Base-by-base conservation (phyloP, 805 yeast genomes). In the Debaryomyces hansenii region DNA sequence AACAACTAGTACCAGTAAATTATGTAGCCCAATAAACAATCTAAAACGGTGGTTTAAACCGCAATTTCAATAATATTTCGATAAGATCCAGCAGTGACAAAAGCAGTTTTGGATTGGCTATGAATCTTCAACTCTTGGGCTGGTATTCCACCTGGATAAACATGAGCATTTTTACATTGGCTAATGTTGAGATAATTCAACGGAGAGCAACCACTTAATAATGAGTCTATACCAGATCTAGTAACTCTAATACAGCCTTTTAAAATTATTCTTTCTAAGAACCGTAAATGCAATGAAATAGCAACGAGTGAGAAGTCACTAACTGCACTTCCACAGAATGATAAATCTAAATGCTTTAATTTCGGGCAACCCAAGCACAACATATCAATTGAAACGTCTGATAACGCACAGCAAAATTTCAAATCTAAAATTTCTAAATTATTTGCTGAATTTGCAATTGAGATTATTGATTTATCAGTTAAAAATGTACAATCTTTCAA, bases 251-350 rank as follows among this genome's bases (percentile, higher is more conserved):
- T 75, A 64, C 94, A 87, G 1, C 94, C 92, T 44, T 80, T 81
- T 15, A 86, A 70, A 3, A 69, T 66, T 43, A 87, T 66, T 18
- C 66, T 59, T 44, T 76, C 75, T 51, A 87, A 62, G 29, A 69
- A 57, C 44, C 74, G 66, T 50, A 85, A 65, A 51, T 82, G 79
- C 29, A 79, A 60, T 2, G 87, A 80, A 8, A 87, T 72, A 0
- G 85, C 78, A 32, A 80, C 72, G 34, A 86, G 60, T 1, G 90
- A 81, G 14, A 83, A 75, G 55, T 87, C 92, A 56, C 89, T 82
- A 4, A 87, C 90, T 1, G 92, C 91, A 27, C 86, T 77, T 4
- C 92, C 92, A 64, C 92, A 87, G 57, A 85, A 87, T 8, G 88
- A 81, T 29, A 86, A 60, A 53, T 84, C 84, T 49, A 87, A 64